Evolutionary conservation across 345 rosid genomes (phyloP), one percentile per base, ranked within the genome.

Genomic region (Populus nigra): DNA sequence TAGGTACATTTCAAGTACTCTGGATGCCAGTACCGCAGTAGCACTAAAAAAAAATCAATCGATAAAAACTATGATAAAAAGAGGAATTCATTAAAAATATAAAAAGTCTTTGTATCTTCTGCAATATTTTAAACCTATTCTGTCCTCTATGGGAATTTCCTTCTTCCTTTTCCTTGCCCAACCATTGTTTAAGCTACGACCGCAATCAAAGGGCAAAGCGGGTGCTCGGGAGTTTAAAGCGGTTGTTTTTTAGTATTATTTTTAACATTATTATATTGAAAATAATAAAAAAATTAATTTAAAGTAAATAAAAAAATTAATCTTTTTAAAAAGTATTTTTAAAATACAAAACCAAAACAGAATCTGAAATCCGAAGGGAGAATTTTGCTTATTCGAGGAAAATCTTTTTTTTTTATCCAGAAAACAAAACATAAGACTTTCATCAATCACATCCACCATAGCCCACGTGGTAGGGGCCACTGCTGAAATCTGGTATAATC

Each of bases 401-500:
- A 41, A 41, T 41, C 45, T 41, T 41, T 9, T 11, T 41, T 41
- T 43, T 43, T 43, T 2, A 43, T 43, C 47, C 47, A 43, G 47
- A 43, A 43, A 43, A 10, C 47, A 43, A 43, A 8, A 13, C 7
- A 29, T 12, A 41, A 33, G 61, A 7, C 59, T 43, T 11, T 17
- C 73, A 57, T 67, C 69, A 4, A 66, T 55, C 79, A 38, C 61
- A 39, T 77, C 72, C 5, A 47, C 43, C n/a, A 2, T 15, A 69
- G 57, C 31, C 77, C 85, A 82, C 59, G 75, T 79, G 83, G 66
- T 45, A 11, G 75, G 76, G 50, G 61, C 81, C 72, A 49, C 17
- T 2, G 27, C 22, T 17, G 47, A 63, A 72, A 79, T 76, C 83
- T 76, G 33, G 77, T 45, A 35, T 41, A 43, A 76, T 70, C 73